Evolutionary conservation across 176 grass and related monocot genomes (phyloP), one percentile per base, ranked within the genome.

Genomic region (Coix lacrymajobi): DNA sequence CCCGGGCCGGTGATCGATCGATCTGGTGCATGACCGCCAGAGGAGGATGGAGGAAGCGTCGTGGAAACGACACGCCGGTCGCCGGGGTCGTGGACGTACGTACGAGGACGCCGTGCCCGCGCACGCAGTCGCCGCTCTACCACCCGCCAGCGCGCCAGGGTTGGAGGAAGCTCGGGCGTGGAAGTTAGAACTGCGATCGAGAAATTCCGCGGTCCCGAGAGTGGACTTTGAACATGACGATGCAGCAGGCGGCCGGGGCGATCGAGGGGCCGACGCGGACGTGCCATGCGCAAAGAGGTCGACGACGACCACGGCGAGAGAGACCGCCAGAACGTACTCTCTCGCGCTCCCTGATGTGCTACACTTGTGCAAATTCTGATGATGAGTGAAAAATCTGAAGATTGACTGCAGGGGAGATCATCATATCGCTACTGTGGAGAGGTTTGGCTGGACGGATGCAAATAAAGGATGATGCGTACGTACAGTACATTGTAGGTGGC

Each of bases 1-100:
- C 48, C 48, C 48, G 6, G 20, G 49, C 49, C 17, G 19, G 49
- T 54, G 49, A 54, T 22, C 49, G n/a, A n/a, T n/a, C n/a, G n/a
- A n/a, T n/a, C n/a, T n/a, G n/a, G n/a, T 54, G 19, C n/a, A 22
- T 22, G 48, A 51, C 16, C 49, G 7, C 1, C 19, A 20, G 19
- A 54, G 51, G 51, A 54, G 20, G 7, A 0, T 7, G 46, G 2
- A 54, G 49, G 77, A 81, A 89, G 82, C 82, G 63, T 85, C 82
- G 63, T 34, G 82, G 87, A 85, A 89, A 73, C 71, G 62, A 85
- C 66, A 36, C 66, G 43, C 7, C 1, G 40, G 41, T n/a, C n/a
- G n/a, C n/a, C 3, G 46, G 13, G 4, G n/a, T n/a, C 24, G 56
- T 0, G 52, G 0, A 8, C 1, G 19, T 1, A 8, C 56, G 77